Base-by-base conservation (phyloP, 2,329 filamentous ascomycete species). In the Cryoendolithus antarcticus region DNA sequence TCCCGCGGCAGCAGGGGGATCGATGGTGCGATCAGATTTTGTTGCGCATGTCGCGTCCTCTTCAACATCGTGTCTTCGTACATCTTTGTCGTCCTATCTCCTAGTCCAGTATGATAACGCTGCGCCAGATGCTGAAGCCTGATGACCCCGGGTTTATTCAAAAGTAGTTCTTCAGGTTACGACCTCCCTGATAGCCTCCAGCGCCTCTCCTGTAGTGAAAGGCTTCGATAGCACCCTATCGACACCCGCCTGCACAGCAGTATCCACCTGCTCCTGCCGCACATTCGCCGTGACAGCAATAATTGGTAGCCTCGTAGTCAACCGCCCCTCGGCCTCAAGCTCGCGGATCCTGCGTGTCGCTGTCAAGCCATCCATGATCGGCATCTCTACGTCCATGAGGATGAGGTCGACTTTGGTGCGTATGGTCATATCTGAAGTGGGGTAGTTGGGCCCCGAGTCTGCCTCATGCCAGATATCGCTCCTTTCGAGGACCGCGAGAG, bases 311-410 rank as follows among this genome's bases (percentile, higher is more conserved):
- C 82, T 78, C 37, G 66, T 61, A 11, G 69, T 63, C 35, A 83
- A 71, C n/a, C 64, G 70, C 9, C 74, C 73, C 34, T 72, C 65
- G 31, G 60, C 62, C 53, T 86, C 78, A 6, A 82, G 62, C 40
- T 77, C 69, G 13, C 82, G 70, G 36, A 86, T 85, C 40, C 65
- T 70, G 31, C 69, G 67, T 6, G 80, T 75, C 44, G 82, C 84
- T 4, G 77, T 77, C 56, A 82, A 74, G 27, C 82, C 82, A 50
- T 86, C 79, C 82, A 86, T 86, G 32, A 85, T 69, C 1, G 82
- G 82, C 82, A 86, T 86, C 53, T 86, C 81, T 27, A 86, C 66
- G 52, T 86, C 82, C 81, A 86, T 85, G 3, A 86, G 59, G 9
- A 86, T 76, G 32, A 84, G 44, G 11, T 41, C 43, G 13, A 38